Evolutionary conservation across 768 basidiomycete genomes (phyloP), one percentile per base, ranked within the genome.

Genomic region (Calocybe cyanea): DNA sequence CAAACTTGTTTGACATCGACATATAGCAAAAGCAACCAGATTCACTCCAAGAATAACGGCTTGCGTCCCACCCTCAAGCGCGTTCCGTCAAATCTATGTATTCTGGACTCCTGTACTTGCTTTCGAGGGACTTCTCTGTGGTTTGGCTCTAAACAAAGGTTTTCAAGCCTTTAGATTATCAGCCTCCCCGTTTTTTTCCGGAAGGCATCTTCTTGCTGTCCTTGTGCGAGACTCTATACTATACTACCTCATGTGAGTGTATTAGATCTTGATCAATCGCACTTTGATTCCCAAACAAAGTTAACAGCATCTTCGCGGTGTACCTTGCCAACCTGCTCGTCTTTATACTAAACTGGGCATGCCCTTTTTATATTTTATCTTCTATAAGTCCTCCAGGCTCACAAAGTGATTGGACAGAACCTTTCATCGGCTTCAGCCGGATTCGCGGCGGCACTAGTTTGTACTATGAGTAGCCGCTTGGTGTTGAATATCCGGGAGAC

Each of bases 41-140:
- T n/a, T n/a, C n/a, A n/a, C n/a, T n/a, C n/a, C n/a, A n/a, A n/a
- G n/a, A n/a, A n/a, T n/a, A n/a, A n/a, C n/a, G n/a, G n/a, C n/a
- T n/a, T n/a, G n/a, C n/a, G n/a, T n/a, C n/a, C n/a, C n/a, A n/a
- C n/a, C n/a, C n/a, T n/a, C n/a, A n/a, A n/a, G n/a, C n/a, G n/a
- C n/a, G n/a, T n/a, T n/a, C n/a, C 65, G 76, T 3, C 35, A 45
- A 6, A 76, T 80, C 56, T 81, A 69, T 54, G 63, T 69, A 15
- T 80, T 79, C 59, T 84, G 81, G 81, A 71, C 82, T 33, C 81
- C 81, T 1, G 68, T 80, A 52, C 63, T 84, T 10, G 55, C 64
- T 3, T 80, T 75, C 30, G 81, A 84, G 54, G 70, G 60, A 44
- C 54, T 81, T 2, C 65, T 83, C 0, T 81, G 80, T 48, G 54